These are phyloP conservation scores for Volvox africanus DNA, from an alignment of 139 green algal genomes.

Conservation along the genomic window DNA sequence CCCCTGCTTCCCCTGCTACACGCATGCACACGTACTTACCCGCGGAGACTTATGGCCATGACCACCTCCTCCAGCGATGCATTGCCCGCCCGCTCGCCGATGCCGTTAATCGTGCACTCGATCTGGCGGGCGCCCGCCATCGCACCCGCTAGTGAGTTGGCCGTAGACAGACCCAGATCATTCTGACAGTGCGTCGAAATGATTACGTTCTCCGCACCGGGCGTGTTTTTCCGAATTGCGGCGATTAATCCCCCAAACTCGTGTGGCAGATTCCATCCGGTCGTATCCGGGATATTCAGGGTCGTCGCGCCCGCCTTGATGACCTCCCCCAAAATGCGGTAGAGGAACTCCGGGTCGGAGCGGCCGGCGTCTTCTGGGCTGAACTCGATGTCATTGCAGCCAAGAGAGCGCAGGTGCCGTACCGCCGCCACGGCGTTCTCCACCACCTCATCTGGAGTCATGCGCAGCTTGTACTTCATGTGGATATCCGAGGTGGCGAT, in stretches of 20 bases:
- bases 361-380: constrained; percentile 94
- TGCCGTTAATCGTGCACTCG: constrained; percentile 99
- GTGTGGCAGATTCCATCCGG: constrained; percentile 91
- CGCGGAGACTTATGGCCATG: constrained; percentile 90
- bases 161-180: constrained; percentile 96
- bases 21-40: constrained; percentile 56
- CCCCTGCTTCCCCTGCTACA: no score
- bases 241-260: constrained; percentile 96
- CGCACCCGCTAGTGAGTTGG: constrained; percentile 94
- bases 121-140: constrained; percentile 85
- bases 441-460: constrained; percentile 92
- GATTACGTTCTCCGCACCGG: constrained; percentile 84
- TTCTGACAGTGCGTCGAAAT: constrained; percentile 99
- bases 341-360: constrained; percentile 95
- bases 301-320: constrained; percentile 98
- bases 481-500: constrained; percentile 97
- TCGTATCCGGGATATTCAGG: constrained; percentile 95
- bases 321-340: constrained; percentile 81
- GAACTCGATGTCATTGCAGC: constrained; percentile 99
- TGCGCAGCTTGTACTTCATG: constrained; percentile 96
- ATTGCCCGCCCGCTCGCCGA: constrained; percentile 98
- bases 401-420: constrained; percentile 85
- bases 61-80: constrained; percentile 96
- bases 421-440: constrained; percentile 91
- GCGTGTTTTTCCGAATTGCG: constrained; percentile 90